Conservation (phyloP, 129 eudicot genomes). For the Gnaphalium uliginosum region DNA sequence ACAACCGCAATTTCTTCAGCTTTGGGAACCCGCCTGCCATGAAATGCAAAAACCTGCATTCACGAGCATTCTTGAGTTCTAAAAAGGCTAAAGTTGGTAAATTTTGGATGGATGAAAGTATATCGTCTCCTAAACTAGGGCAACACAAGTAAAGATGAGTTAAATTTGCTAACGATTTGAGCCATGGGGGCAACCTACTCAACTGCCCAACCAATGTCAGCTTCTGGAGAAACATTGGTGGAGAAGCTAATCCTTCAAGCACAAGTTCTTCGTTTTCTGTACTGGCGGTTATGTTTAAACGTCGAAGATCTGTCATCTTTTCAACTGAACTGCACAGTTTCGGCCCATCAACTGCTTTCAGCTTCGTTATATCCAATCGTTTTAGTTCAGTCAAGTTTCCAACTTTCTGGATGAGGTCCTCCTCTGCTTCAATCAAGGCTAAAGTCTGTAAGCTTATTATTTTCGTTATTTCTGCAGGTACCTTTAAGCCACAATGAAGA, state of each 20-base stretch:
- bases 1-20: constrained; percentile 43
- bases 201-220: constrained; percentile 46
- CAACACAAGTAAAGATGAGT: constrained; percentile 51
- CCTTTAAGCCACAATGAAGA: constrained; percentile 33
- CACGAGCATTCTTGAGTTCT: constrained; percentile 47
- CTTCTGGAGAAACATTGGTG: constrained; percentile 61
- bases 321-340: constrained; percentile 45
- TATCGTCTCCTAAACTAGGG: constrained; percentile 39
- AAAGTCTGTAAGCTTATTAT: constrained; percentile 47
- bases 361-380: constrained; percentile 52
- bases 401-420: constrained; percentile 40
- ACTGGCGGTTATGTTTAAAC: constrained; percentile 38
- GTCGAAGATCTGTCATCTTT: constrained; percentile 45
- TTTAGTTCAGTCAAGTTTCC: constrained; percentile 48
- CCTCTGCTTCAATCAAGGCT: constrained; percentile 48
- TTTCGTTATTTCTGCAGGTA: constrained; percentile 45
- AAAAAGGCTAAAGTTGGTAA: constrained; percentile 46
- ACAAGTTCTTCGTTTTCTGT: constrained; percentile 40
- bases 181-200: constrained; percentile 51
- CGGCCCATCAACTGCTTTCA: constrained; percentile 36
- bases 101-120: constrained; percentile 33
- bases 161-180: constrained; percentile 39
- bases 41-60: constrained; percentile 39
- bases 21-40: constrained; percentile 42
- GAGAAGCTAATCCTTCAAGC: constrained; percentile 36